Percentiles rank a stretch among this genome's conserved stretches.
Conservation (phyloP, 805 yeast species). For the Yarrowia sp. region DNA sequence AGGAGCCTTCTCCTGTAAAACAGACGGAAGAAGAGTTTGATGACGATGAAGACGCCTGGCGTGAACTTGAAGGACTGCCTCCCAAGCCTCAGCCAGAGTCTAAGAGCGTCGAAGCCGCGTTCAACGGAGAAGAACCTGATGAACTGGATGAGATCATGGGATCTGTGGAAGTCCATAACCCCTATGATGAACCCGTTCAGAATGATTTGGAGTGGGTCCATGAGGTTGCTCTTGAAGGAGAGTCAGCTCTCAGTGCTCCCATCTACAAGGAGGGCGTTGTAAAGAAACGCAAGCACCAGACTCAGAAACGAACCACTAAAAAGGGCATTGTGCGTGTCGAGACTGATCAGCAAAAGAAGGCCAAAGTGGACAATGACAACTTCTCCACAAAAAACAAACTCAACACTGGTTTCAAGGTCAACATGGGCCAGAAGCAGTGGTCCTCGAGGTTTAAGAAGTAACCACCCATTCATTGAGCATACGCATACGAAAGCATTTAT, state of each 20-base stretch:
- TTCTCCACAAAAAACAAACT: not conserved
- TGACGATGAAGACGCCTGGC: not conserved
- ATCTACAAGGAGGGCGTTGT: not conserved
- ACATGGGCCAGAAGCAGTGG: constrained; percentile 9
- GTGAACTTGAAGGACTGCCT: constrained; percentile 1
- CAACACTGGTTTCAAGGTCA: constrained; percentile 21
- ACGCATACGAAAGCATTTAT: not conserved
- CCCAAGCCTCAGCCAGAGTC: not conserved
- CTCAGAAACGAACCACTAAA: constrained; percentile 12
- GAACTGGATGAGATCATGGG: constrained; percentile 7
- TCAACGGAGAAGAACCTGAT: not conserved
- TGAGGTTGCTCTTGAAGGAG: not conserved
- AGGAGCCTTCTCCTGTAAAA: not conserved
- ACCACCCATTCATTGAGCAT: not conserved
- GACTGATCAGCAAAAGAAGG: not conserved
- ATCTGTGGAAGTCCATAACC: not conserved
- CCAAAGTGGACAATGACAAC: constrained; percentile 16
- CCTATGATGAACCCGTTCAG: constrained; percentile 10
- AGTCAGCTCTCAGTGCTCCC: not conserved
- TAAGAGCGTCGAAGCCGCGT: not conserved
- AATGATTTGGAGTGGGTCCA: constrained; percentile 12
- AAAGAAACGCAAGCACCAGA: constrained; percentile 11
- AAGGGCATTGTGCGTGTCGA: constrained; percentile 7
- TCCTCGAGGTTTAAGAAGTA: constrained; percentile 4
- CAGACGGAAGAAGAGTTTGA: not conserved